phyloP scores from a whole-genome alignment of 2,329 filamentous ascomycete genomes.

The Colletotrichum sp. region DNA sequence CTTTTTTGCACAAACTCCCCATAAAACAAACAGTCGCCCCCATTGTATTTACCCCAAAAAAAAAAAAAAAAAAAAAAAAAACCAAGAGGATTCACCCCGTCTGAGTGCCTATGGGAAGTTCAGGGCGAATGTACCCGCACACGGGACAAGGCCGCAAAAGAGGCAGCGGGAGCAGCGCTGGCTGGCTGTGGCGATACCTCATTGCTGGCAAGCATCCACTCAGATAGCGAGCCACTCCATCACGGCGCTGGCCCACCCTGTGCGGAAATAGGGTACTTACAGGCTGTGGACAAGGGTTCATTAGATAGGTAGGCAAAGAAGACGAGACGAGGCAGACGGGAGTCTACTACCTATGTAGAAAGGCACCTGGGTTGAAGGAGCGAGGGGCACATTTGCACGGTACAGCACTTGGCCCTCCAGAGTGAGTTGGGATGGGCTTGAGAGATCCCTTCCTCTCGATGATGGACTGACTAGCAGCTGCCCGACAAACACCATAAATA shows the following conservation, averaged over 20 bases:
- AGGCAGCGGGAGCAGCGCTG: background rate
- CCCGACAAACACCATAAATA: background rate
- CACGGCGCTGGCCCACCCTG: background rate
- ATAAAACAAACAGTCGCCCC: too few species aligned
- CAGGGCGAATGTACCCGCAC: background rate
- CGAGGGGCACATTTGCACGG: background rate
- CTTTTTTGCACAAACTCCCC: too few species aligned
- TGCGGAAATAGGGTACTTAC: slow-evolving; percentile 2
- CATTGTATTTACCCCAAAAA: too few species aligned
- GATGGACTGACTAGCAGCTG: background rate
- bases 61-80: background rate
- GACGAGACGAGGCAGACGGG: background rate
- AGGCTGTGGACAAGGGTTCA: background rate
- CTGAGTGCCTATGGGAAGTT: background rate
- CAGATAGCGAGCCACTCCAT: background rate
- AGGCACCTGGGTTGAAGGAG: background rate
- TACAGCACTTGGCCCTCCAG: background rate
- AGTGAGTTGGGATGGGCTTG: background rate
- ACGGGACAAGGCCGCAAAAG: background rate
- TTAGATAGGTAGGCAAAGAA: background rate
- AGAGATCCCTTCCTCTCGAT: background rate
- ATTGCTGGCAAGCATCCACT: background rate
- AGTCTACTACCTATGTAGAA: too few species aligned
- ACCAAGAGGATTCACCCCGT: background rate
- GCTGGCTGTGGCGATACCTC: background rate